Base-by-base conservation (phyloP, 2,329 filamentous ascomycete genomes). In the Simplicillium sp. region DNA sequence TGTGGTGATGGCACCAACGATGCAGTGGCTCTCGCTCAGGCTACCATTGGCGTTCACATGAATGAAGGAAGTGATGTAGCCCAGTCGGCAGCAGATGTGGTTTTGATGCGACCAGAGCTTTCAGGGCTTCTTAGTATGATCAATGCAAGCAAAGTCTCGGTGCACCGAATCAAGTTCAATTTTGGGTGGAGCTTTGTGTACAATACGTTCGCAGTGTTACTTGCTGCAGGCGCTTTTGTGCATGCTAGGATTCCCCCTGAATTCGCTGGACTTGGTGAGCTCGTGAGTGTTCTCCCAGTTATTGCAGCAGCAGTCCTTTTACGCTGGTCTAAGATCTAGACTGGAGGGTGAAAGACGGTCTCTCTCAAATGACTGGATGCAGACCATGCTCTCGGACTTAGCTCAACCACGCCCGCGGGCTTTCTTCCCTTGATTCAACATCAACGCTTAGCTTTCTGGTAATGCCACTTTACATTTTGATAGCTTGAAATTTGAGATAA, bases 1-100 rank as follows among this genome's bases (percentile, higher is more conserved):
- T 73, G 75, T 38, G 85, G 85, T 29, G 85, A 90, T 50, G 86
- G 86, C 2, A 87, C 82, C 12, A 90, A 90, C 55, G 85, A 90
- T 52, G 82, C 85, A 0, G 68, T 77, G 3, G 85, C 85, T 0
- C 68, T 90, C 3, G 77, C 82, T 1, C 75, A 80, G 53, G 82
- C 86, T 2, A 73, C 73, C 6, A 71, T 90, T 20, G 86, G 86
- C 20, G 66, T 88, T 0, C 81, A 86, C 48, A 75, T 90, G 54
- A 73, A 73, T 44, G 57, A 61, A 34, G 68, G 68, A 4, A 77
- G 71, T 1, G 83, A 87, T 42, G 67, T 88, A 2, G 80, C 85
- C 0, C 66, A 75, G 40, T 70, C 67, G 2, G 80, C 82, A 0
- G 80, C 85, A 0, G 82, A 88, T 49, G 76, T 83, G 0, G 75